Conservation (phyloP, 2,329 filamentous ascomycete genomes). For the Leptodontidium sp. region DNA sequence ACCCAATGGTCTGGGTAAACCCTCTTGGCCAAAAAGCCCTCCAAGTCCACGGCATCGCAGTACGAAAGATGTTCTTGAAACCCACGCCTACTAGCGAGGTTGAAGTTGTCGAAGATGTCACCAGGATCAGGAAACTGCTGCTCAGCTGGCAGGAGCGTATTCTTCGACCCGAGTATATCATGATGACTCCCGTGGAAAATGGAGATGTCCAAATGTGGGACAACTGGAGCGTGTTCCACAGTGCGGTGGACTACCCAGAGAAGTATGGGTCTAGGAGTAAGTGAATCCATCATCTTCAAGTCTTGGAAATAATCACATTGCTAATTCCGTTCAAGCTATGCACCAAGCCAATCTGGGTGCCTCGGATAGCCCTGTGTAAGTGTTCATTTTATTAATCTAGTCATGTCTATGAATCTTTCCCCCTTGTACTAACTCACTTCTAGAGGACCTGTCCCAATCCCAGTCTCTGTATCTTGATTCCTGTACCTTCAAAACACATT, state of each 20-base stretch:
- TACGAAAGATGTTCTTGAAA: slow-evolving; percentile 51
- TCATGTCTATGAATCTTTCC: not conserved
- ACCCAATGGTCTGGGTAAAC: slow-evolving; percentile 58
- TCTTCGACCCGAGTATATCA: slow-evolving; percentile 53
- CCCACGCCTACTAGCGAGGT: slow-evolving; percentile 47
- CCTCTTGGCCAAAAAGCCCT: slow-evolving; percentile 54
- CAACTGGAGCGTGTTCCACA: slow-evolving; percentile 54
- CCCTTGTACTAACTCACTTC: not conserved
- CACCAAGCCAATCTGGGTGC: slow-evolving; percentile 56
- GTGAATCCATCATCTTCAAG: not conserved
- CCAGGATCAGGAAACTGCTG: slow-evolving; percentile 49
- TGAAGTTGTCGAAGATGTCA: slow-evolving; percentile 50
- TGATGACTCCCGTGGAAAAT: slow-evolving; percentile 50
- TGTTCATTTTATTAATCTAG: not conserved
- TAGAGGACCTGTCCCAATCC: slow-evolving; percentile 16
- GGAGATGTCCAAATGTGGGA: slow-evolving; percentile 57
- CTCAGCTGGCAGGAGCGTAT: slow-evolving; percentile 51
- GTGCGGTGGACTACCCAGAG: slow-evolving; percentile 54
- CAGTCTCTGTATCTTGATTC: slow-evolving; percentile 44
- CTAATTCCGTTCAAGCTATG: slow-evolving; percentile 43
- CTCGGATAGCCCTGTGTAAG: slow-evolving; percentile 31
- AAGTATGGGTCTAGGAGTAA: slow-evolving; percentile 49
- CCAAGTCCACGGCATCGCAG: slow-evolving; percentile 54
- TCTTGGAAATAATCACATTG: not conserved
- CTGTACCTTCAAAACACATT: not conserved